Evolutionary conservation across 1,284 basidiomycete genomes (phyloP), one percentile per base, ranked within the genome.

Genomic region (Cryptococcus jaspeensis): DNA sequence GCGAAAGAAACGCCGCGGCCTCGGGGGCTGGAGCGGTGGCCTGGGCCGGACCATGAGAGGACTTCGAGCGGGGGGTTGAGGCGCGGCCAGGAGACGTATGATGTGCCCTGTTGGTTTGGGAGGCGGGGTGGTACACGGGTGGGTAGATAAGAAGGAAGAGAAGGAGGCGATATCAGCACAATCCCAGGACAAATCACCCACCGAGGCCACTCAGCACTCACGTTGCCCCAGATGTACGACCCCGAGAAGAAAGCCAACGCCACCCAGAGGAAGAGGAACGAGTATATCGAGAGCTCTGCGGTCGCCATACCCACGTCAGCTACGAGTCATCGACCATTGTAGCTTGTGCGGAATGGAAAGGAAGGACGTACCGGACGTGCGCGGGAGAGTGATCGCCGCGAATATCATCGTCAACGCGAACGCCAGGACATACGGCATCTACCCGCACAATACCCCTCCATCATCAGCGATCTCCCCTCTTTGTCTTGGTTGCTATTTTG

Each of bases 81-180:
- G 22, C 88, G 85, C n/a, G 95, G 96, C 88, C 92, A 95, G 22
- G 90, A 85, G 60, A 99, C 93, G 73, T 94, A 97, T 63, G 66
- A 73, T n/a, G 67, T 74, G 45, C 77, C 76, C 77, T 78, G 57
- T 2, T 11, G n/a, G 36, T 16, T 5, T 45, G 15, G 46, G 22
- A 20, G 22, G 41, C 16, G 15, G n/a, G n/a, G n/a, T n/a, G n/a
- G n/a, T n/a, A n/a, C n/a, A n/a, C n/a, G n/a, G n/a, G n/a, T n/a
- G n/a, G n/a, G n/a, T n/a, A n/a, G n/a, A n/a, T n/a, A 55, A 28
- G 50, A 50, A 38, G 12, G 16, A 44, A 18, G 35, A 23, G 23
- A 20, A 42, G 22, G n/a, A 53, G 18, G 18, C 35, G 9, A 32
- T 32, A 9, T 32, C 28, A 32, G 28, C 28, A 9, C 28, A 5